Percentiles rank a stretch among this genome's conserved stretches.
phyloP scores from a whole-genome alignment of 768 basidiomycete species.

The Suillus variegatus region DNA sequence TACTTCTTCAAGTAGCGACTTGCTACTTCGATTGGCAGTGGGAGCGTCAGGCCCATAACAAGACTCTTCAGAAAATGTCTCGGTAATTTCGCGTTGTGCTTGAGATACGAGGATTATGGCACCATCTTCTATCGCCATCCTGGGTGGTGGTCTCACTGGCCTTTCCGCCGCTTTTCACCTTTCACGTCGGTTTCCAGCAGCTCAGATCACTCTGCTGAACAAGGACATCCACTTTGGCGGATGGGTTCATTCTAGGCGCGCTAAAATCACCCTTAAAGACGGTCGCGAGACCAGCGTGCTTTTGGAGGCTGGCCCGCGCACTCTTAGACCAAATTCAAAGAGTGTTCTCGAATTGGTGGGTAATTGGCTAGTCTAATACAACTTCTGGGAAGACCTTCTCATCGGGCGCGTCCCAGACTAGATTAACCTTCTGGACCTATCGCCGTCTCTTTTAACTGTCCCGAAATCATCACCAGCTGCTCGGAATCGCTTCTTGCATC shows the following conservation, averaged over 20 bases:
- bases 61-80: not conserved
- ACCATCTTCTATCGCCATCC: slow-evolving; percentile 53
- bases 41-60: not conserved
- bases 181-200: slow-evolving; percentile 58
- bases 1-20: not conserved
- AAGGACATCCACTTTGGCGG: slow-evolving; percentile 69
- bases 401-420: slow-evolving; percentile 35
- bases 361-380: slow-evolving; percentile 9
- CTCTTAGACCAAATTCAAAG: slow-evolving; percentile 75
- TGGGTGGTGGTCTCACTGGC: slow-evolving; percentile 84
- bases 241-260: slow-evolving; percentile 74
- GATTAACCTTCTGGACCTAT: slow-evolving; percentile 76
- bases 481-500: slow-evolving; percentile 70
- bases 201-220: slow-evolving; percentile 71
- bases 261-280: slow-evolving; percentile 39
- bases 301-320: slow-evolving; percentile 87
- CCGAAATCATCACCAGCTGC: slow-evolving; percentile 71
- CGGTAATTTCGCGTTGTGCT: not conserved
- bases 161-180: slow-evolving; percentile 82
- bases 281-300: slow-evolving; percentile 45
- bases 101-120: slow-evolving; percentile 13
- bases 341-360: slow-evolving; percentile 77
- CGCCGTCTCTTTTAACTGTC: slow-evolving; percentile 63
- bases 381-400: slow-evolving; percentile 7
- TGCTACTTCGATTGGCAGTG: not conserved